Evolutionary conservation across 108 stramenopile species (phyloP).

Genomic region (Skeletonema costatum): DNA sequence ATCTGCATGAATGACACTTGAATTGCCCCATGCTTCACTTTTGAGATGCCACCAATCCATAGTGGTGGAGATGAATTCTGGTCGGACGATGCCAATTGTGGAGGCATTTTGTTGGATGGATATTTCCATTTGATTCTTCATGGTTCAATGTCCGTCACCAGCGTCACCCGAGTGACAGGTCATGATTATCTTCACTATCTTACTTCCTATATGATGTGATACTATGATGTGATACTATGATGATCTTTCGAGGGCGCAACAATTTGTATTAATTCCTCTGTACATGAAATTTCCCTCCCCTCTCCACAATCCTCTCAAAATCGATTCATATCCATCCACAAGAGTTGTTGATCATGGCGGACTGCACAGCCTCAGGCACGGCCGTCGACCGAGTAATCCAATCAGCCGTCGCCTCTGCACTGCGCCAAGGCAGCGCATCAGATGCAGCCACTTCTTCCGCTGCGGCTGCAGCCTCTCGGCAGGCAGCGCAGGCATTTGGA

Average conservation of each 20-base stretch:
- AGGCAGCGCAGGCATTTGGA: slow-evolving; percentile 30
- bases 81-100: slow-evolving; percentile 9
- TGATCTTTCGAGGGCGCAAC: no score
- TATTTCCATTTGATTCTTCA: neutral
- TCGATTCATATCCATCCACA: no score
- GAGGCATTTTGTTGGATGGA: neutral
- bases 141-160: neutral
- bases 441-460: neutral
- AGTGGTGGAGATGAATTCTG: slow-evolving; percentile 34
- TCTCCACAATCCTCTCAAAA: no score
- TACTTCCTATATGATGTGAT: no score
- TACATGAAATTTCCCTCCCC: no score
- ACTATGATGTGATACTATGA: no score
- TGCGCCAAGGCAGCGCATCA: slow-evolving; percentile 7
- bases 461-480: slow-evolving; percentile 45
- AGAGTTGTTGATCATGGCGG: slow-evolving; percentile 55
- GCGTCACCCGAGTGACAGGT: neutral
- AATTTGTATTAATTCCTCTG: no score
- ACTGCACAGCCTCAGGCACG: slow-evolving; percentile 82
- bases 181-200: no score
- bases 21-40: slow-evolving; percentile 24
- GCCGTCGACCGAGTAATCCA: slow-evolving; percentile 66
- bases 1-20: slow-evolving; percentile 27
- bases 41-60: slow-evolving; percentile 32
- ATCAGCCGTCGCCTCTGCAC: slow-evolving; percentile 40